Base-by-base conservation (phyloP, 2,329 filamentous ascomycete genomes). In the Monilinia fructigena region DNA sequence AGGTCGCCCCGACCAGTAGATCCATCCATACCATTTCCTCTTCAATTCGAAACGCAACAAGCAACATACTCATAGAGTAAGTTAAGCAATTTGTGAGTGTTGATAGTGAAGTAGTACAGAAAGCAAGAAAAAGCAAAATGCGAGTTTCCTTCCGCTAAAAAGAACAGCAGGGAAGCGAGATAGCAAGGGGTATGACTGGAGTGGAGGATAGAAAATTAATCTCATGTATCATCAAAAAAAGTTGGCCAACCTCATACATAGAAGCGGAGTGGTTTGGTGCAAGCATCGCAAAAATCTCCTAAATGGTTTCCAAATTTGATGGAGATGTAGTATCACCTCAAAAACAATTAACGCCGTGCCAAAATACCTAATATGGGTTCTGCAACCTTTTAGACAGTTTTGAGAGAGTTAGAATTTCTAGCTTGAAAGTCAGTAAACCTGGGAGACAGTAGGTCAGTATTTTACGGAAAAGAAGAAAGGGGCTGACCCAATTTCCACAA, bases 401-500 rank as follows among this genome's bases (percentile, higher is more conserved):
- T 82, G 73, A 82, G 82, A 72, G 82, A 82, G 73, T 80, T 79
- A 76, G 79, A 82, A 74, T 81, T 82, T 73, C 81, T 83, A 72
- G 70, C 66, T 66, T 31, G 20, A 73, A 71, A 70, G 72, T 55
- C 68, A 68, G 72, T 55, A 38, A 58, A 63, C 53, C 54, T 62
- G 26, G 42, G 58, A 66, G 61, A 66, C 54, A 62, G 69, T 72
- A 72, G 72, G 71, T 70, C 66, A 66, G 68, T 71, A 58, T 67
- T 20, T 55, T 40, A 55, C 26, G 55, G 53, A 66, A 16, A 55
- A 52, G 40, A 26, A 59, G 20, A 65, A 67, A 55, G 67, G 53
- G 56, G 70, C 73, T 65, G 72, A 76, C 75, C 86, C 89, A 80
- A 92, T 88, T 78, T 95, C 92, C 81, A 92, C 89, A 81, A 97